These are phyloP conservation scores for Xylaria telfairii DNA, from an alignment of 495 filamentous ascomycete species.

Conservation along the genomic window DNA sequence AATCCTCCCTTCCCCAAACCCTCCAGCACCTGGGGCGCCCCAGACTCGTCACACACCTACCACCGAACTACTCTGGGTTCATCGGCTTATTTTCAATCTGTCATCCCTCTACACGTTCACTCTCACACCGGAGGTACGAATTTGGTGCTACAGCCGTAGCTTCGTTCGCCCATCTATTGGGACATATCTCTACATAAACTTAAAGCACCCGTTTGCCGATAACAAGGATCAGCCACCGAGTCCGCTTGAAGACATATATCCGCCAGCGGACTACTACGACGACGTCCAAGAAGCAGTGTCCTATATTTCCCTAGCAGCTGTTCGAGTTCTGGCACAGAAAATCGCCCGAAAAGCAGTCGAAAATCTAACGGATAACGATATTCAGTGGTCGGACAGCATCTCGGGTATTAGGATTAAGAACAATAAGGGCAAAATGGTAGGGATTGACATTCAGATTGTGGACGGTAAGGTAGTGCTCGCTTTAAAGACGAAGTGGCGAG, in stretches of 20 bases:
- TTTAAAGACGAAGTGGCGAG: conserved; percentile 25
- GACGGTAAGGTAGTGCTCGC: conserved; percentile 27
- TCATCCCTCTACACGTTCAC: conserved; percentile 43
- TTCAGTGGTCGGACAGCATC: conserved; percentile 28
- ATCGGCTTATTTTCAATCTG: conserved; percentile 33
- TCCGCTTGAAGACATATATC: conserved; percentile 32
- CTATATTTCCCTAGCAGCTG: conserved; percentile 35
- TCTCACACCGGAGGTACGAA: conserved; percentile 44
- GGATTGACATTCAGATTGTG: conserved; percentile 23
- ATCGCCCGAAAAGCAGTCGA: conserved; percentile 22
- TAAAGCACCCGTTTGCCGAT: conserved; percentile 33
- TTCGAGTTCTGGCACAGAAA: conserved; percentile 29
- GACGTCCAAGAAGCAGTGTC: conserved; percentile 34
- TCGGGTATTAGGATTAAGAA: conserved; percentile 26
- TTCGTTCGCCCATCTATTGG: conserved; percentile 31
- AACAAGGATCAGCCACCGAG: conserved; percentile 26
- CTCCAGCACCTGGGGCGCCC: conserved; percentile 13
- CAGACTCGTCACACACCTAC: conserved; percentile 31
- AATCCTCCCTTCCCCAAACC: conserved; percentile 19
- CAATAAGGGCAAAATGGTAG: conserved; percentile 23
- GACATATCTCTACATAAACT: conserved; percentile 43
- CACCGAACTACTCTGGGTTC: conserved; percentile 37
- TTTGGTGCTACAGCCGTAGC: conserved; percentile 42
- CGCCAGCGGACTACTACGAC: conserved; percentile 36
- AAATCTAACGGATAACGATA: conserved; percentile 26